These are phyloP conservation scores for Lentinula guzmanii DNA, from an alignment of 768 basidiomycete species.

Conservation along the genomic window DNA sequence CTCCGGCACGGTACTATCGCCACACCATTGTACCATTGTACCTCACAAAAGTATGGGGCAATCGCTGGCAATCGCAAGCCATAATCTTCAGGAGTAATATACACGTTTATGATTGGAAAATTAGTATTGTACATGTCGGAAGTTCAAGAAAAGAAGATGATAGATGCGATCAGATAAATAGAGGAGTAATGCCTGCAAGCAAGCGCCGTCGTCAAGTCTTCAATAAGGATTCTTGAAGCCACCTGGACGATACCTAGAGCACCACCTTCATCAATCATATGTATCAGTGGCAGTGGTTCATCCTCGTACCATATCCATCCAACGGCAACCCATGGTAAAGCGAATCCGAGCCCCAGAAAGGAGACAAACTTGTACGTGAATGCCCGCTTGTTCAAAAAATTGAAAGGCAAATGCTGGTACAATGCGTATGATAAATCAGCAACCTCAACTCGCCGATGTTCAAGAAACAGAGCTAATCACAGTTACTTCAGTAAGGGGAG, in stretches of 20 bases:
- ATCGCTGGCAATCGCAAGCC: no score
- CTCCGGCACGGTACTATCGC: no score
- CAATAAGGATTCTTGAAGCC: conserved; percentile 11
- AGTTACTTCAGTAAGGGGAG: neutral
- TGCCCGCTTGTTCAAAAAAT: conserved; percentile 10
- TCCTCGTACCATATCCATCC: conserved; percentile 16
- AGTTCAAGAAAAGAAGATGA: neutral
- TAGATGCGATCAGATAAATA: neutral
- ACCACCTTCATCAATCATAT: neutral
- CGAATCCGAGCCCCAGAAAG: conserved; percentile 16
- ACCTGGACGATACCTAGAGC: conserved; percentile 11
- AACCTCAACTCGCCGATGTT: neutral
- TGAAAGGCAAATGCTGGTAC: conserved; percentile 16
- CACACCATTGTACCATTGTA: no score
- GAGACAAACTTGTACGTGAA: conserved; percentile 14
- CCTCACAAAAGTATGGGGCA: no score
- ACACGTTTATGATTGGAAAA: neutral
- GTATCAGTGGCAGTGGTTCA: no score
- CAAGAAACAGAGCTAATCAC: neutral
- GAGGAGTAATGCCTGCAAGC: neutral
- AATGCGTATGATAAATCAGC: neutral
- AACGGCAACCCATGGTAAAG: conserved; percentile 17
- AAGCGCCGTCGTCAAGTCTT: neutral
- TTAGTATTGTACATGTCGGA: neutral
- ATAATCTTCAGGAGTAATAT: neutral